phyloP scores from a whole-genome alignment of 2,329 filamentous ascomycete genomes.

The Blastomyces emzantsi region DNA sequence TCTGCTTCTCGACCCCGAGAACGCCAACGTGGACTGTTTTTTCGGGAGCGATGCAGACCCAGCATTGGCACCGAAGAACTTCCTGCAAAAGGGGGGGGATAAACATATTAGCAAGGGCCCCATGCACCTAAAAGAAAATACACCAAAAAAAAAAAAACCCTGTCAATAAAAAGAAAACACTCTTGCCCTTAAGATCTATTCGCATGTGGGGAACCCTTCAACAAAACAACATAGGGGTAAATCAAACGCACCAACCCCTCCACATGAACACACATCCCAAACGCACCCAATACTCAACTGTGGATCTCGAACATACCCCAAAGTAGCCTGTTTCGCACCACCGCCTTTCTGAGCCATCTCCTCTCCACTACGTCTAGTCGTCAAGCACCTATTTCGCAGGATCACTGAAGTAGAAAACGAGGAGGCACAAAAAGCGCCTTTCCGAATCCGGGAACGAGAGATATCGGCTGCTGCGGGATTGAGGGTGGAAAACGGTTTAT shows the following conservation, averaged over 20 bases:
- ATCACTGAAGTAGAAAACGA: background rate
- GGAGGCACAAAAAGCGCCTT: no score
- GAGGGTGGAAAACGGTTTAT: background rate
- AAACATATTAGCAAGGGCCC: conserved; percentile 2
- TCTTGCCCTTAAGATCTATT: background rate
- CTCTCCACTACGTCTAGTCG: background rate
- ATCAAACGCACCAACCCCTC: conserved; percentile 46
- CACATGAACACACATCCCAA: conserved; percentile 28
- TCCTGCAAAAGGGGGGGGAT: conserved; percentile 45
- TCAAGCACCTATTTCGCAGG: background rate
- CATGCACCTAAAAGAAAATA: background rate
- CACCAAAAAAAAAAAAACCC: background rate
- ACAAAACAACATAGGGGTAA: background rate
- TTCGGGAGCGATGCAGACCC: conserved; percentile 51
- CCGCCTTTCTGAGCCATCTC: conserved; percentile 25
- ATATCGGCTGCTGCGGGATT: background rate
- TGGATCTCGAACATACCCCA: conserved; percentile 74
- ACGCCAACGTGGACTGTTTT: conserved; percentile 72
- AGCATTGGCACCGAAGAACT: conserved; percentile 68
- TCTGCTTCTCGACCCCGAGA: conserved; percentile 51
- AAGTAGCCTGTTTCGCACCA: conserved; percentile 61
- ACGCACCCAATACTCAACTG: conserved; percentile 67
- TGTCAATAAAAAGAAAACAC: background rate
- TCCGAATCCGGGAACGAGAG: background rate
- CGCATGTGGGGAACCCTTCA: background rate